Conservation (phyloP, 2,329 filamentous ascomycete genomes). For the Penicillium sp. region DNA sequence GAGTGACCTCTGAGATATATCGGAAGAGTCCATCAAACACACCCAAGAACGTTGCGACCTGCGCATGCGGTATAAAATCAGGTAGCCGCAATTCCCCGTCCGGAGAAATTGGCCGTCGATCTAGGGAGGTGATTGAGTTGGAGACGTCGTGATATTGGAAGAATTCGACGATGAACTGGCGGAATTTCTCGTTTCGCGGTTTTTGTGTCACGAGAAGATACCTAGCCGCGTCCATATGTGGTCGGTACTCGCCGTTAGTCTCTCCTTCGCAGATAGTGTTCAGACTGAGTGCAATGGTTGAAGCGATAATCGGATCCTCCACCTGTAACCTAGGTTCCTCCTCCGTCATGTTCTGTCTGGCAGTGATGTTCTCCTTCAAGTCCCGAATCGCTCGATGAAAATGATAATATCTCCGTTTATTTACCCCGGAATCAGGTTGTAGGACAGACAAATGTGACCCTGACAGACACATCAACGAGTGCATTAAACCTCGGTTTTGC, state of each 20-base stretch:
- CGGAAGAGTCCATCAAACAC: conserved; percentile 82
- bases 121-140: conserved; percentile 61
- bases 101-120: conserved; percentile 59
- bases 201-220: conserved; percentile 66
- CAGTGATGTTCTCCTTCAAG: conserved; percentile 46
- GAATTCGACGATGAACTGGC: conserved; percentile 74
- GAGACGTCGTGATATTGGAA: conserved; percentile 80
- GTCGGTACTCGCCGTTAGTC: conserved; percentile 72
- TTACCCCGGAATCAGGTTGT: conserved; percentile 55
- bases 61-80: conserved; percentile 59
- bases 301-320: conserved; percentile 65
- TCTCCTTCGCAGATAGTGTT: conserved; percentile 66
- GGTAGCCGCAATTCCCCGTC: conserved; percentile 60
- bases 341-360: conserved; percentile 29
- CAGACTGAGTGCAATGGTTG: conserved; percentile 64
- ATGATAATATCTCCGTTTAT: conserved; percentile 61
- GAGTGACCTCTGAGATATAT: conserved; percentile 78
- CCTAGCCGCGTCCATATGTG: conserved; percentile 78
- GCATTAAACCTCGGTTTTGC: conserved; percentile 82
- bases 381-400: conserved; percentile 51
- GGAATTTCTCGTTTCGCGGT: conserved; percentile 70
- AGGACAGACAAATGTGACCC: conserved; percentile 71
- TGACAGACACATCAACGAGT: conserved; percentile 82
- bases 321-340: conserved; percentile 46
- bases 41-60: conserved; percentile 70